Evolutionary conservation across 805 yeast genomes (phyloP).

Genomic region (Candida railenensis): DNA sequence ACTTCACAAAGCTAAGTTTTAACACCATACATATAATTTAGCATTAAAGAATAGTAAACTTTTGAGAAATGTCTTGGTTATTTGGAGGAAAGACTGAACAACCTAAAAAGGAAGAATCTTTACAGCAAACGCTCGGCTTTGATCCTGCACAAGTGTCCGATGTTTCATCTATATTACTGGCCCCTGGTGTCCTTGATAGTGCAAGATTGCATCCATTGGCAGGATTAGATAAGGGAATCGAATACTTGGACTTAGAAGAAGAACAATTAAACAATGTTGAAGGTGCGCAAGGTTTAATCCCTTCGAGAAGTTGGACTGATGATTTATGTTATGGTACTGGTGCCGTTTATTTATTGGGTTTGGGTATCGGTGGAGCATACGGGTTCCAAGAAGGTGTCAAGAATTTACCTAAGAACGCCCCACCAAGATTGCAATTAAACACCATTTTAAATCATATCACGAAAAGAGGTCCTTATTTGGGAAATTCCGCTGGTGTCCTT

Average conservation of each 20-base stretch:
- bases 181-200: conserved; percentile 66
- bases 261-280: conserved; percentile 68
- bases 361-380: conserved; percentile 85
- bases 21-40: not conserved
- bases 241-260: conserved; percentile 87
- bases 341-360: conserved; percentile 81
- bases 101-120: conserved; percentile 17
- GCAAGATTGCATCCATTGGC: conserved; percentile 86
- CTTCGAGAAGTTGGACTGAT: conserved; percentile 97
- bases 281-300: conserved; percentile 87
- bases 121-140: conserved; percentile 49
- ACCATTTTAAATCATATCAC: conserved; percentile 90
- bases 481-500: conserved; percentile 92
- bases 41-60: not conserved
- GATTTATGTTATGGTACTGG: conserved; percentile 98
- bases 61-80: conserved; percentile 46
- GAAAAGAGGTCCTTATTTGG: conserved; percentile 92
- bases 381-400: conserved; percentile 87
- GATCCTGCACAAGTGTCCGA: conserved; percentile 65
- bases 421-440: conserved; percentile 81
- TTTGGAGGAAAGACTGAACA: conserved; percentile 40
- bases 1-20: not conserved
- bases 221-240: conserved; percentile 85
- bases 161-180: conserved; percentile 59
- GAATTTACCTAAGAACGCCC: conserved; percentile 70